Conservation (phyloP, 1,284 basidiomycete species). For the Ustilago sp. region DNA sequence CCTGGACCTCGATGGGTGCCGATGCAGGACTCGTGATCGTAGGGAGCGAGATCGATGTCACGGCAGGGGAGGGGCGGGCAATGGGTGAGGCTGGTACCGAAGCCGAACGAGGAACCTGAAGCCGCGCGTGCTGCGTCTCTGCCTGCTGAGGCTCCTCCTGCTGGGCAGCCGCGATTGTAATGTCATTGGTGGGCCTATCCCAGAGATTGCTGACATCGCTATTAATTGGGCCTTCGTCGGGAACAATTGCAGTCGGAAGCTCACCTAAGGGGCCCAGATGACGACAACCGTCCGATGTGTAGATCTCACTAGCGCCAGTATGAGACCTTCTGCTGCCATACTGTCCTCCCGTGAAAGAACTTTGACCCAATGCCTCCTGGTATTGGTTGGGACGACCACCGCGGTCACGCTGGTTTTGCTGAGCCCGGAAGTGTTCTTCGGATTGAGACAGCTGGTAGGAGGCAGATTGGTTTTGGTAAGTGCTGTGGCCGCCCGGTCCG, state of each 20-base stretch:
- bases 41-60: neutral
- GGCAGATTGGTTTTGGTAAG: neutral
- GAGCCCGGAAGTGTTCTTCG: neutral
- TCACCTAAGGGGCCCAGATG: neutral
- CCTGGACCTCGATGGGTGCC: neutral
- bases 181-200: neutral
- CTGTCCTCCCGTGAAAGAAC: neutral
- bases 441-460: neutral
- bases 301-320: neutral
- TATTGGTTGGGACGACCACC: neutral
- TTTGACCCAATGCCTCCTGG: neutral
- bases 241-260: neutral
- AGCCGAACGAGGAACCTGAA: neutral
- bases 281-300: neutral
- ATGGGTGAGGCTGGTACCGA: neutral
- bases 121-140: neutral
- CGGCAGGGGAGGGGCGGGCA: neutral
- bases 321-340: neutral
- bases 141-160: neutral
- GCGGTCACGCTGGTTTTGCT: neutral
- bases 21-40: neutral
- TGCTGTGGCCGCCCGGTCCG: neutral
- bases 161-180: neutral
- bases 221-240: neutral
- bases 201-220: neutral